Evolutionary conservation across 805 yeast species (phyloP).

Genomic region (Candida palmyrensis): DNA sequence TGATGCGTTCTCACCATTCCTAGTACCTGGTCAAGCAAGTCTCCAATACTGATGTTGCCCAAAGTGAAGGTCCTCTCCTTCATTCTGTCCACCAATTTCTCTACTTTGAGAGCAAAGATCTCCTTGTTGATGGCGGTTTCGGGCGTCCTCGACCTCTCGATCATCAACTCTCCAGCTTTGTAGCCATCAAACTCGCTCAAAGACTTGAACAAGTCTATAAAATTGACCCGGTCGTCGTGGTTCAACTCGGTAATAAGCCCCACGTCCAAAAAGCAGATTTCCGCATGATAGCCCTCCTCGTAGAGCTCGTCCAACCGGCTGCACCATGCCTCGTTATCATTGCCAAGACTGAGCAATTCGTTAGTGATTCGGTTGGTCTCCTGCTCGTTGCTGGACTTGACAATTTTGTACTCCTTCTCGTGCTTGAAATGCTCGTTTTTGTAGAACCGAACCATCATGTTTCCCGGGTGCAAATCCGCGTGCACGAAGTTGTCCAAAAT

Average conservation of each 20-base stretch:
- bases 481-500: slow-evolving; percentile 91
- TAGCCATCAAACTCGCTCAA: slow-evolving; percentile 91
- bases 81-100: slow-evolving; percentile 72
- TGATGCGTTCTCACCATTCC: slow-evolving; percentile 92
- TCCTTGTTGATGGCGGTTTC: slow-evolving; percentile 84
- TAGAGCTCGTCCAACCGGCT: slow-evolving; percentile 40
- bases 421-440: slow-evolving; percentile 42
- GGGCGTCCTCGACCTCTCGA: slow-evolving; percentile 91
- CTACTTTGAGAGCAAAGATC: slow-evolving; percentile 82
- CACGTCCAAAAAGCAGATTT: slow-evolving; percentile 85
- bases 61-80: slow-evolving; percentile 86
- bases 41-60: slow-evolving; percentile 91
- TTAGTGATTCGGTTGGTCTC: slow-evolving; percentile 44
- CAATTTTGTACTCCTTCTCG: slow-evolving; percentile 36
- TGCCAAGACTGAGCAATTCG: slow-evolving; percentile 30
- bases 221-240: slow-evolving; percentile 71
- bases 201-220: slow-evolving; percentile 84
- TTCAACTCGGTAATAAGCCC: slow-evolving; percentile 91
- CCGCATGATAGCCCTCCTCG: slow-evolving; percentile 67
- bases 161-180: slow-evolving; percentile 91
- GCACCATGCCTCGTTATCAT: slow-evolving; percentile 40
- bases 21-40: slow-evolving; percentile 78
- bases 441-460: slow-evolving; percentile 72
- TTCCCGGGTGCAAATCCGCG: slow-evolving; percentile 97
- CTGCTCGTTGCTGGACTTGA: slow-evolving; percentile 37